These are phyloP conservation scores for Spongispora temasekensis DNA, from an alignment of 1,284 basidiomycete species.

Conservation along the genomic window DNA sequence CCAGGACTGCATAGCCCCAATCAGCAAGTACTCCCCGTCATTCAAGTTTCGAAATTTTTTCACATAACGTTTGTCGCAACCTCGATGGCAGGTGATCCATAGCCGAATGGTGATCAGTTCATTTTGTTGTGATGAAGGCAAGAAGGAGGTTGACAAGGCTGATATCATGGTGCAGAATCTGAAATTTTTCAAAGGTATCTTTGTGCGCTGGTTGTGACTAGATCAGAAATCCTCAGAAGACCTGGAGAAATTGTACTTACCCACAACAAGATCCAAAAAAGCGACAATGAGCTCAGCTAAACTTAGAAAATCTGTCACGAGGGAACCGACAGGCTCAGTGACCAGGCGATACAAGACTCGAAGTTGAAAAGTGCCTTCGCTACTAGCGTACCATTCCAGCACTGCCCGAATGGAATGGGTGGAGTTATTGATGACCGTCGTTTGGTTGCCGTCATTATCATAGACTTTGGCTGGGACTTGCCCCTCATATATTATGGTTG, in stretches of 20 bases:
- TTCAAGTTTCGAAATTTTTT: neutral
- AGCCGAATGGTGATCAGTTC: neutral
- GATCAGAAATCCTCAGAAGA: neutral
- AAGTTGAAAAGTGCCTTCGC: neutral
- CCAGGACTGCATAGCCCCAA: neutral
- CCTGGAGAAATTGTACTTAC: neutral
- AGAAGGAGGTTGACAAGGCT: neutral
- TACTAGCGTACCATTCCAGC: neutral
- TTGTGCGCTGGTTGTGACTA: neutral
- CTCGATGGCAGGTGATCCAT: neutral
- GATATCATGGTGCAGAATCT: neutral
- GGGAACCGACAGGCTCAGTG: neutral
- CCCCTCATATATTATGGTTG: neutral
- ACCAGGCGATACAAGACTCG: neutral
- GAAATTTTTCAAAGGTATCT: neutral
- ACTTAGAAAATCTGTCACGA: neutral
- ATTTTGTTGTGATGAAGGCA: neutral
- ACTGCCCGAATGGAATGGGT: neutral
- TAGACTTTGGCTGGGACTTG: conserved; percentile 5
- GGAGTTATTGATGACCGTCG: neutral
- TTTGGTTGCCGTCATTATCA: neutral
- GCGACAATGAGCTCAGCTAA: neutral
- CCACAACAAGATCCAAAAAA: neutral
- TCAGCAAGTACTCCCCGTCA: neutral
- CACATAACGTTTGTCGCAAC: neutral